Conservation (phyloP, 2,329 filamentous ascomycete genomes). For the Samsoniella hepiali region DNA sequence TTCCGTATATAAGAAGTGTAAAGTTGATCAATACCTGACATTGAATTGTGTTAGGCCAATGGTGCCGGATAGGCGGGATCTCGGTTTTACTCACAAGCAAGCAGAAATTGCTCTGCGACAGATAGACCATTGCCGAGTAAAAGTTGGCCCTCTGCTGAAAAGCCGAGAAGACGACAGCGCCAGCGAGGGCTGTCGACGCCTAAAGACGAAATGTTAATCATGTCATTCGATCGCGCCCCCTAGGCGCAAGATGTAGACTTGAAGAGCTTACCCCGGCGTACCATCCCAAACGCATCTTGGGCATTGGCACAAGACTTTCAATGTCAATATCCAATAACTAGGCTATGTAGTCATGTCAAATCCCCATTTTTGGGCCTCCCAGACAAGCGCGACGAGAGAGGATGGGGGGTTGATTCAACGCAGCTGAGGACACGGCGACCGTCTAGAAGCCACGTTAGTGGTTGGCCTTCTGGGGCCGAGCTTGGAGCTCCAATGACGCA, state of each 20-base stretch:
- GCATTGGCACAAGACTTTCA: constrained; percentile 25
- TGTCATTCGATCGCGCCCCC: constrained; percentile 20
- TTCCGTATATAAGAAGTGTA: constrained; percentile 74
- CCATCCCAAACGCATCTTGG: constrained; percentile 57
- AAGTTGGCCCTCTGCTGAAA: constrained; percentile 96
- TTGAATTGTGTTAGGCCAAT: constrained; percentile 2
- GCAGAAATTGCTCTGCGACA: constrained; percentile 94
- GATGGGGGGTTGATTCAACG: neutral
- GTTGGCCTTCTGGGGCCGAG: neutral
- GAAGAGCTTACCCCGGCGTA: constrained; percentile 55
- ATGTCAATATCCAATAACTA: constrained; percentile 18
- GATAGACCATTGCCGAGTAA: constrained; percentile 95
- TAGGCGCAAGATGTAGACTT: constrained; percentile 24
- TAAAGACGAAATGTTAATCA: constrained; percentile 35
- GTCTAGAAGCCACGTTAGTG: constrained; percentile 17
- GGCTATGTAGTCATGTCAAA: neutral
- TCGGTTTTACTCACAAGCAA: constrained; percentile 65
- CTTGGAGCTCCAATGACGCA: constrained; percentile 16
- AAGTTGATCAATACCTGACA: constrained; percentile 84
- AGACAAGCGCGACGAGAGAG: neutral
- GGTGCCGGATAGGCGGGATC: neutral
- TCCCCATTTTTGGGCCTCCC: constrained; percentile 8
- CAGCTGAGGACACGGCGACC: constrained; percentile 5
- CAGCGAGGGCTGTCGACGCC: constrained; percentile 81
- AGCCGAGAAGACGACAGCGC: constrained; percentile 79